phyloP scores from a whole-genome alignment of 441 rosid species.

The Pelargonium fulgidum region DNA sequence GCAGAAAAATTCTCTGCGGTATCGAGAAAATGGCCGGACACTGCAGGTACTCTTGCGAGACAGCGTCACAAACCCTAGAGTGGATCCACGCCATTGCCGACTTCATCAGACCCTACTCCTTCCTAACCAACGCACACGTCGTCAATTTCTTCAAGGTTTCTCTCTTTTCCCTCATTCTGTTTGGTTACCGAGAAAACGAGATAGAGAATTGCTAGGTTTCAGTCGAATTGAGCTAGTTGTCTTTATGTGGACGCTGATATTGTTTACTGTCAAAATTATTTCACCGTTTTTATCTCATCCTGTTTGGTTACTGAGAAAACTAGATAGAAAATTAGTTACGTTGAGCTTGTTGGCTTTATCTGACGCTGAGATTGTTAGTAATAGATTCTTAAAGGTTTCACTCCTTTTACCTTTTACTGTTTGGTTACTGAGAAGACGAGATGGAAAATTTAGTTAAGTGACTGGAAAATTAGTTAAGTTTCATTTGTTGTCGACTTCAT shows the following conservation, averaged over 20 bases:
- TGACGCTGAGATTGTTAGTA: too few species aligned
- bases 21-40: constrained; percentile 14
- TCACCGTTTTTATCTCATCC: too few species aligned
- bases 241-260: too few species aligned
- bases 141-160: constrained; percentile 71
- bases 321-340: too few species aligned
- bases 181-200: background rate
- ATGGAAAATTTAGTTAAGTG: too few species aligned
- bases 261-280: too few species aligned
- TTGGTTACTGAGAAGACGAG: too few species aligned
- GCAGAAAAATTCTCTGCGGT: background rate
- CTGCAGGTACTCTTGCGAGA: constrained; percentile 47
- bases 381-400: too few species aligned
- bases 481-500: constrained; percentile 38
- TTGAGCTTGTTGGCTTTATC: too few species aligned
- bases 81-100: constrained; percentile 62
- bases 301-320: too few species aligned
- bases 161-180: background rate
- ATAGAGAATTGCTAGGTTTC: background rate
- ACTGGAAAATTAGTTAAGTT: too few species aligned
- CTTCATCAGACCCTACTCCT: constrained; percentile 49
- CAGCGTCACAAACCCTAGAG: constrained; percentile 50
- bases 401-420: too few species aligned
- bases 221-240: background rate
- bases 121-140: constrained; percentile 51